phyloP scores from a whole-genome alignment of 108 stramenopile genomes.

The Nitzschia sp. region DNA sequence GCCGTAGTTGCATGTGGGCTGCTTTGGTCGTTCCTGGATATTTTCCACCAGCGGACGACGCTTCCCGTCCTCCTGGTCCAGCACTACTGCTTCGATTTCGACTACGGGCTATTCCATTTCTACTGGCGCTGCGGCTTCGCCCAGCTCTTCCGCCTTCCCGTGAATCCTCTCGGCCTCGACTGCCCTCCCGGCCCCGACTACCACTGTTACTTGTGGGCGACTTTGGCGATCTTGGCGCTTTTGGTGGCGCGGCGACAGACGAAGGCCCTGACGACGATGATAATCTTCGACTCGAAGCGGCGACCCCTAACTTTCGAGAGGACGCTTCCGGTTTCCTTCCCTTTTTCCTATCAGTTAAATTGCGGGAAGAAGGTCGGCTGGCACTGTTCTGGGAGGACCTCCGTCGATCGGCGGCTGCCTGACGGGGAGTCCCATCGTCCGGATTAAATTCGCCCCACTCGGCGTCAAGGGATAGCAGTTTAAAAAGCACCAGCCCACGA shows the following conservation, averaged over 20 bases:
- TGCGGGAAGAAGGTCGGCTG: background rate
- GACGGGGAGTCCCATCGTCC: too few relatives aligned
- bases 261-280: too few relatives aligned
- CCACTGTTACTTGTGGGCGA: background rate
- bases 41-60: background rate
- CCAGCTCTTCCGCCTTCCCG: background rate
- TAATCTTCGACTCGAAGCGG: too few relatives aligned
- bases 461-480: too few relatives aligned
- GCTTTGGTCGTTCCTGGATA: background rate
- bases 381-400: background rate
- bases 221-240: background rate
- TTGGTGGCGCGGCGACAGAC: background rate
- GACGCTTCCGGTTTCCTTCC: background rate
- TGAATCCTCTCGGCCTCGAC: too few relatives aligned
- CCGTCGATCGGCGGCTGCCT: background rate
- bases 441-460: slow-evolving; percentile 17
- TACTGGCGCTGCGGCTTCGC: background rate
- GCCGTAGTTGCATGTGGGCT: background rate
- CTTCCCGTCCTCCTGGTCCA: background rate
- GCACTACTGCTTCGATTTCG: background rate
- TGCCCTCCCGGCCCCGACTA: background rate
- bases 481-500: too few relatives aligned
- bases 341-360: background rate
- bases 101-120: background rate
- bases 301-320: background rate